phyloP scores from a whole-genome alignment of 208 protist species.

The Acanthamoeba castellanii region DNA sequence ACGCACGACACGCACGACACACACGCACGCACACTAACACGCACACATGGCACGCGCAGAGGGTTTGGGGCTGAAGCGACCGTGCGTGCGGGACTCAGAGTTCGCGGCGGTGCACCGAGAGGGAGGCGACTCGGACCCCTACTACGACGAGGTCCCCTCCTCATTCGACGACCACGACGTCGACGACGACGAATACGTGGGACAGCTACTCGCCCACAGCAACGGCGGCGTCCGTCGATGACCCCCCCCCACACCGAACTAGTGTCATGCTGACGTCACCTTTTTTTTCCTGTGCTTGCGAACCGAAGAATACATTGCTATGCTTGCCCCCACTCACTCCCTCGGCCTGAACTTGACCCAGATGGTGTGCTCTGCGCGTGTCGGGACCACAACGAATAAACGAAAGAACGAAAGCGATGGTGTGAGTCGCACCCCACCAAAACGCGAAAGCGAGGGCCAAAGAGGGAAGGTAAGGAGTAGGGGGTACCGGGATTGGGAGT shows the following conservation, averaged over 20 bases:
- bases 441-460: not conserved
- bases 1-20: not conserved
- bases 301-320: not conserved
- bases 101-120: not conserved
- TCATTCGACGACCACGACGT: not conserved
- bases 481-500: not conserved
- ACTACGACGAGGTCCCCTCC: not conserved
- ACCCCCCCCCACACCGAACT: not conserved
- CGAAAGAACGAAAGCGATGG: too few relatives aligned
- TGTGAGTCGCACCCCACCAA: not conserved
- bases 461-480: not conserved
- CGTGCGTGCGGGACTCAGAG: not conserved
- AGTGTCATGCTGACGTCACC: not conserved
- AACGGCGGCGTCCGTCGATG: not conserved
- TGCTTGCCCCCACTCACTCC: not conserved
- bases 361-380: not conserved
- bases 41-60: not conserved
- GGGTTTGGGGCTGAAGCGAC: not conserved
- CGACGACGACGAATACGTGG: not conserved
- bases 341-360: slow-evolving; percentile 12
- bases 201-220: not conserved
- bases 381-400: too few relatives aligned
- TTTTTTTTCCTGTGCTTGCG: not conserved
- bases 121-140: not conserved
- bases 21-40: not conserved